phyloP scores from a whole-genome alignment of 2,329 filamentous ascomycete genomes.

The Pseudogymnoascus sp. region DNA sequence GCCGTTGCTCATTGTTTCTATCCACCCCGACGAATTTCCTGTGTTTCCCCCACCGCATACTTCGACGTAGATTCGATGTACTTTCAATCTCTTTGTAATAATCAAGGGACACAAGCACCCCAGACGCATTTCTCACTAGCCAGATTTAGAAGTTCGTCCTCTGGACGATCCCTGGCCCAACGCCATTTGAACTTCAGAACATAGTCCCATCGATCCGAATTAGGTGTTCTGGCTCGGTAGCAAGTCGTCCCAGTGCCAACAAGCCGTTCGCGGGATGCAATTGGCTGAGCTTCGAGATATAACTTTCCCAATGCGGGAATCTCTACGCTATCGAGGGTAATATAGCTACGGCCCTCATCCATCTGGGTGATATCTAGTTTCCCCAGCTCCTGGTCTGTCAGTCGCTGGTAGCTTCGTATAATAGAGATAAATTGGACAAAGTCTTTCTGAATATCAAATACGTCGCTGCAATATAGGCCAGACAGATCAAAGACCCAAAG shows the following conservation, averaged over 20 bases:
- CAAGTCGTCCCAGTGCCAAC: conserved; percentile 20
- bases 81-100: not conserved
- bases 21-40: not conserved
- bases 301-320: not conserved
- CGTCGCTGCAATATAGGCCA: not conserved
- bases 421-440: not conserved
- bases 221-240: conserved; percentile 27
- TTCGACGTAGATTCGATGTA: not conserved
- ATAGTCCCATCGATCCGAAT: not conserved
- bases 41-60: not conserved
- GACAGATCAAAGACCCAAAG: conserved; percentile 1
- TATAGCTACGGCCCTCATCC: not conserved
- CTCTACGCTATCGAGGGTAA: not conserved
- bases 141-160: conserved; percentile 29
- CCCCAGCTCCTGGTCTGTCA: conserved; percentile 1
- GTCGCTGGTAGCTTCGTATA: not conserved
- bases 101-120: conserved; percentile 28
- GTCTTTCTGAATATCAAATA: not conserved
- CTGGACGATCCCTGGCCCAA: not conserved
- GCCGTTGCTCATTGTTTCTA: not conserved
- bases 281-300: not conserved
- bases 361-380: not conserved
- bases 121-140: conserved; percentile 27
- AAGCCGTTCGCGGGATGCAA: not conserved
- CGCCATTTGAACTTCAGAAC: not conserved